phyloP scores from a whole-genome alignment of 805 yeast genomes.

The Lipomyces mesembrius region DNA sequence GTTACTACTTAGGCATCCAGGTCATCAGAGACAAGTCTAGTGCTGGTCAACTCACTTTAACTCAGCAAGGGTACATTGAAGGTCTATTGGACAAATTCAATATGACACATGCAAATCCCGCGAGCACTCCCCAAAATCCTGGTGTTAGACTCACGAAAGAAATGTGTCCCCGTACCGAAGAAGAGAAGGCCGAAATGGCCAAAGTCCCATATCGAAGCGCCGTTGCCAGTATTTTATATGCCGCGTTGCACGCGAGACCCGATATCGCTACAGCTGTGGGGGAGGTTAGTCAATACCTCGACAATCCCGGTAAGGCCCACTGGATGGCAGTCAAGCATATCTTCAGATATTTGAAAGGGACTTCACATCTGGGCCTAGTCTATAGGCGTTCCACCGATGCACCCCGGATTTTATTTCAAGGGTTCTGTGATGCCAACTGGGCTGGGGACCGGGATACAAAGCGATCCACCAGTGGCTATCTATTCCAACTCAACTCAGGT shows the following conservation, averaged over 20 bases:
- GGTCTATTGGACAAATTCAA: neutral
- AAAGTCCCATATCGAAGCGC: neutral
- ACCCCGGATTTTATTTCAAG: neutral
- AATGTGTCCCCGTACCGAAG: no score
- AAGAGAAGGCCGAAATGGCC: neutral
- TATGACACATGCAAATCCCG: neutral
- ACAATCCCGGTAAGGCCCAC: neutral
- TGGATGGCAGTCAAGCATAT: neutral
- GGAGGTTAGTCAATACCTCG: neutral
- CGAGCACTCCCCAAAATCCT: neutral
- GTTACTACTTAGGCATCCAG: slow-evolving; percentile 21
- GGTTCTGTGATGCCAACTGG: slow-evolving; percentile 2
- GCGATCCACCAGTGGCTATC: neutral
- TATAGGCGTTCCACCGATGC: neutral
- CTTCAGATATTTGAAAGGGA: neutral
- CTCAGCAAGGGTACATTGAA: neutral
- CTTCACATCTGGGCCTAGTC: neutral
- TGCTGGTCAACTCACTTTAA: neutral
- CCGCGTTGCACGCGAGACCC: neutral
- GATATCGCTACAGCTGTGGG: neutral
- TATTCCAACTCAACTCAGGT: no score
- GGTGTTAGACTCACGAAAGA: neutral
- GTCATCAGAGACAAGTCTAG: neutral
- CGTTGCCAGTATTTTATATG: neutral
- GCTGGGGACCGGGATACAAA: neutral